Evolutionary conservation across 2,329 filamentous ascomycete genomes (phyloP), one percentile per base, ranked within the genome.

Genomic region (Diaporthe citrichinensis): DNA sequence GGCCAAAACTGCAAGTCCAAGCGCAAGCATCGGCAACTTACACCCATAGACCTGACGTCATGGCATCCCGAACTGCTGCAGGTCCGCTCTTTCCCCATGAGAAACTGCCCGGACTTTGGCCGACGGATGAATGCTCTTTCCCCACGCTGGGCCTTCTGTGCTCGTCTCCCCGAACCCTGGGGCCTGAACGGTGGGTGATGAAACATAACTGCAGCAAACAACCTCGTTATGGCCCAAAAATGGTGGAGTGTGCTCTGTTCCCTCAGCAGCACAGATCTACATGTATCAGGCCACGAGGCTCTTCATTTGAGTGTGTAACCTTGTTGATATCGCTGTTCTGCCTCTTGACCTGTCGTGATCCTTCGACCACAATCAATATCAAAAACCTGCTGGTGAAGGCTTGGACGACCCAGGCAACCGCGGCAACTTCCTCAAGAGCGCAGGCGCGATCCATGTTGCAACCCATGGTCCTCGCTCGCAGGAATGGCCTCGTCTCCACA

Each of bases 1-100:
- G 62, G 20, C 65, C 65, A 53, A 39, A 53, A 68, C 9, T 12
- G 46, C 46, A 53, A 53, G 31, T 53, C 44, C 46, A 68, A 68
- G 44, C 62, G 62, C 62, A 7, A 8, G n/a, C 59, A 28, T 31
- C 59, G 59, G 39, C 59, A 46, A 9, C 23, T 31, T 25, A 17
- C 7, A 41, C 25, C 3, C 7, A 20, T 6, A 3, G 5, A 25
- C 2, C 20, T 69, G 65, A 69, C 65, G 65, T 69, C 65, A 69
- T 41, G 23, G 65, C 46, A 68, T 5, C 46, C 28, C 44, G 28
- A n/a, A 36, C 12, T 44, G 36, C 59, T 39, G 31, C 46, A 53
- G 65, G 46, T 20, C 49, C 46, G 34, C 65, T 55, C 34, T 28
- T 69, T 69, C 49, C 65, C 65, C 15, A 41, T 25, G n/a, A 10